phyloP scores from a whole-genome alignment of 306 rosid genomes.

The Cyamopsis tetragonoloba region DNA sequence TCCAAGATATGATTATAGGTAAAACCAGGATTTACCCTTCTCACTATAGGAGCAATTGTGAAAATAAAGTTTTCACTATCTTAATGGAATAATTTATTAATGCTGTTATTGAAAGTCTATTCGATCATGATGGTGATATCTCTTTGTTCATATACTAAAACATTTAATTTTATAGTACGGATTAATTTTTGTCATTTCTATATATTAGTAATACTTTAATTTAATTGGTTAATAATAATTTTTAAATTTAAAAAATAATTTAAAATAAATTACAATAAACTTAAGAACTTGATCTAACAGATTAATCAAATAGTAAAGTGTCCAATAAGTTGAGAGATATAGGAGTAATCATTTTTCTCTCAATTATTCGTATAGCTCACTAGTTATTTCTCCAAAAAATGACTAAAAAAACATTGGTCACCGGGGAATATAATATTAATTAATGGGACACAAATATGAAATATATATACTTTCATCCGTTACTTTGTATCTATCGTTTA shows the following conservation, averaged over 20 bases:
- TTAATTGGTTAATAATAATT: no score
- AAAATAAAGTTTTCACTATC: slow-evolving; percentile 24
- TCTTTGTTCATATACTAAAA: slow-evolving; percentile 14
- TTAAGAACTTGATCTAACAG: not conserved
- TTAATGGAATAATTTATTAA: slow-evolving; percentile 22
- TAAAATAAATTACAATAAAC: no score
- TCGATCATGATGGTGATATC: slow-evolving; percentile 32
- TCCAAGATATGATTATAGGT: slow-evolving; percentile 23
- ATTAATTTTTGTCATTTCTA: no score
- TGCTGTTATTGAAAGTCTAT: slow-evolving; percentile 18
- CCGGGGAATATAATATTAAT: no score
- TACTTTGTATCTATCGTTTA: no score
- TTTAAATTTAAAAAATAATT: no score
- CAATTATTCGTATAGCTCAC: slow-evolving; percentile 25
- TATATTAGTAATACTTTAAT: no score
- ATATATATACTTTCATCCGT: no score
- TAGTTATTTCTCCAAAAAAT: not conserved
- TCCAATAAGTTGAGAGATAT: slow-evolving; percentile 11
- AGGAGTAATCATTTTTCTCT: slow-evolving; percentile 26
- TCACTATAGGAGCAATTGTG: not conserved
- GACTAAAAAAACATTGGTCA: not conserved
- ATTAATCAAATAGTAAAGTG: not conserved
- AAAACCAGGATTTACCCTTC: slow-evolving; percentile 25
- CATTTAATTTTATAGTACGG: no score
- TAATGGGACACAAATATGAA: no score